phyloP scores from a whole-genome alignment of 805 yeast genomes.

The Cyberlindnera petersonii region DNA sequence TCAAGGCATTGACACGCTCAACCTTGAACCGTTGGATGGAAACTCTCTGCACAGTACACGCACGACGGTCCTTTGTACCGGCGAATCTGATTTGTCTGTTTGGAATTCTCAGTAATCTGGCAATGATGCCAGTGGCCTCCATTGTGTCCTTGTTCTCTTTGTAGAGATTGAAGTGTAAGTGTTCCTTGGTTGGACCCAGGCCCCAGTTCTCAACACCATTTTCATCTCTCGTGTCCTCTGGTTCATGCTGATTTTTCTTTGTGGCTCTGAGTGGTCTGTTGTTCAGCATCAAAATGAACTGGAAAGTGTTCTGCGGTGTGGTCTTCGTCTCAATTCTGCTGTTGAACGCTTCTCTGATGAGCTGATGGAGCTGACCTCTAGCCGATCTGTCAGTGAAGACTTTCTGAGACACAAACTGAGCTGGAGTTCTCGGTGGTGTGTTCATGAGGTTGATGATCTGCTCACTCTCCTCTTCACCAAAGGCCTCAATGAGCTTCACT shows the following conservation, averaged over 20 bases:
- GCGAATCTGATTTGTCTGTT: constrained; percentile 71
- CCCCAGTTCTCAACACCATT: constrained; percentile 64
- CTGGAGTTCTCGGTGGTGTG: constrained; percentile 42
- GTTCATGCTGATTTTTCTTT: constrained; percentile 28
- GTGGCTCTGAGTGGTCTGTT: constrained; percentile 32
- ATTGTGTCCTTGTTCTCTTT: constrained; percentile 96
- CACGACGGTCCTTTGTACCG: constrained; percentile 96
- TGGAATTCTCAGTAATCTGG: constrained; percentile 74
- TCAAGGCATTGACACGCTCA: constrained; percentile 71
- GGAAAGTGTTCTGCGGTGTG: constrained; percentile 59
- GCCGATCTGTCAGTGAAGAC: constrained; percentile 60
- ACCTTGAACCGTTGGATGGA: constrained; percentile 66
- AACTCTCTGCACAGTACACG: constrained; percentile 84
- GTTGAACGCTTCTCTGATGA: constrained; percentile 68
- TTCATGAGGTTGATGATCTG: constrained; percentile 50
- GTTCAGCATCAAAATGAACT: constrained; percentile 42
- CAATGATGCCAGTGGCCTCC: constrained; percentile 80
- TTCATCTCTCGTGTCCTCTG: constrained; percentile 31
- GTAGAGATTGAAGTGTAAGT: constrained; percentile 72
- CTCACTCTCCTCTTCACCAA: constrained; percentile 60
- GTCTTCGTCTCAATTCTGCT: constrained; percentile 79
- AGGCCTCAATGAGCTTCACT: constrained; percentile 42
- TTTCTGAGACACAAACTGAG: constrained; percentile 48
- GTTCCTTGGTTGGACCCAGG: constrained; percentile 66
- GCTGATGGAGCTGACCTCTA: constrained; percentile 78